Conservation (phyloP, 106 monocot genomes). For the Phalaenopsis equestris region DNA sequence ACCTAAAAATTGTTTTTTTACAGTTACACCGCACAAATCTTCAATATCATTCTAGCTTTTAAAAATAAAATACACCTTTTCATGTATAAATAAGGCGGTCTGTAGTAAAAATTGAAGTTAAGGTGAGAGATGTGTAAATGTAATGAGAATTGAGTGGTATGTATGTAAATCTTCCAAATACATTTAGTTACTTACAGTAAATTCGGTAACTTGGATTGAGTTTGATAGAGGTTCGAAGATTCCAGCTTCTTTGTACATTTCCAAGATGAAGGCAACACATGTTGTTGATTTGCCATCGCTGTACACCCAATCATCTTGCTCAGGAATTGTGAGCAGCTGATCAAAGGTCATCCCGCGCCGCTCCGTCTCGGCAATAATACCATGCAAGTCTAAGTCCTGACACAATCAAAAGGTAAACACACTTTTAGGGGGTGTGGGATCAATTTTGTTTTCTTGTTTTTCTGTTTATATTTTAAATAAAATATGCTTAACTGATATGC, state of each 20-base stretch:
- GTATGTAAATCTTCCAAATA: neutral
- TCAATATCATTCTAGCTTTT: too few relatives aligned
- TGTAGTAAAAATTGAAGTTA: too few relatives aligned
- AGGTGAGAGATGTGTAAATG: too few relatives aligned
- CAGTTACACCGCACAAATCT: too few relatives aligned
- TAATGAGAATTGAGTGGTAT: too few relatives aligned
- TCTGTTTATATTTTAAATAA: too few relatives aligned
- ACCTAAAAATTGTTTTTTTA: too few relatives aligned
- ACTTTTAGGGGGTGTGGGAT: too few relatives aligned
- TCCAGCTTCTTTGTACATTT: slow-evolving; percentile 91
- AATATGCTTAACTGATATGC: too few relatives aligned
- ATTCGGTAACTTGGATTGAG: slow-evolving; percentile 91
- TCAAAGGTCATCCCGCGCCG: slow-evolving; percentile 80
- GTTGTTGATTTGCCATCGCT: slow-evolving; percentile 94
- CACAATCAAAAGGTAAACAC: neutral
- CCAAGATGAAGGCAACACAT: slow-evolving; percentile 87
- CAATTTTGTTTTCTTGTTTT: too few relatives aligned
- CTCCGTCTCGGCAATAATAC: slow-evolving; percentile 72
- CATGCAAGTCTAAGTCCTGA: slow-evolving; percentile 68
- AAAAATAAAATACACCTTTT: too few relatives aligned
- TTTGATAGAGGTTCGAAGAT: slow-evolving; percentile 54
- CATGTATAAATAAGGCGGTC: too few relatives aligned
- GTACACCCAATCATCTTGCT: slow-evolving; percentile 94
- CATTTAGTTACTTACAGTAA: slow-evolving; percentile 59
- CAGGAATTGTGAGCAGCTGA: slow-evolving; percentile 83